Evolutionary conservation across 2,329 filamentous ascomycete species (phyloP).

Genomic region (Chalaropsis thielavioides): DNA sequence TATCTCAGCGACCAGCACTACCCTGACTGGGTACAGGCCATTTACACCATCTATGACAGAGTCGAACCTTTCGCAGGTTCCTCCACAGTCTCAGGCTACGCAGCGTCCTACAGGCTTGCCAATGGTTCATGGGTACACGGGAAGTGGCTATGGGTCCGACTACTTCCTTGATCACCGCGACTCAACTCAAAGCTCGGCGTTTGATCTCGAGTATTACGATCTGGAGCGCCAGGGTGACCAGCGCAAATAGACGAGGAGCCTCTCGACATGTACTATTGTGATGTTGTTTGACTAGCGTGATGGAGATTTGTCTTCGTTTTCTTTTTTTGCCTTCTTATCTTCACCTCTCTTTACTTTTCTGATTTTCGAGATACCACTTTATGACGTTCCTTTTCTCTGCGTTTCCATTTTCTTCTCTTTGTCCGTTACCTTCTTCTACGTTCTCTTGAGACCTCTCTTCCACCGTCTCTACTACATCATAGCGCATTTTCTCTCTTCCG

Average conservation of each 20-base stretch:
- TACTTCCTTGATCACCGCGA: slow-evolving; percentile 19
- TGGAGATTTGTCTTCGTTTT: background rate
- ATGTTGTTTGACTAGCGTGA: background rate
- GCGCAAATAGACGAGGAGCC: background rate
- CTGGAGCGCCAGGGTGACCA: slow-evolving; percentile 9
- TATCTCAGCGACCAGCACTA: slow-evolving; percentile 1
- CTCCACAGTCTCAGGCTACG: slow-evolving; percentile 1
- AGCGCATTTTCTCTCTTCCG: background rate
- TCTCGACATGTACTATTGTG: background rate
- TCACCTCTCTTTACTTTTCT: background rate
- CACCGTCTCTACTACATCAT: background rate
- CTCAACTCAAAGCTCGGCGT: slow-evolving; percentile 13
- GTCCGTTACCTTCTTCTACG: background rate
- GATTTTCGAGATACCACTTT: slow-evolving; percentile 15
- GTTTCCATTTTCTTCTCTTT: background rate
- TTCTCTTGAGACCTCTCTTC: background rate
- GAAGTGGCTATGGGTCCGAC: slow-evolving; percentile 20
- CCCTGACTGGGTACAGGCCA: slow-evolving; percentile 3
- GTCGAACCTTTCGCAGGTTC: slow-evolving; percentile 15
- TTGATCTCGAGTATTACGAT: slow-evolving; percentile 15
- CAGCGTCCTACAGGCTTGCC: slow-evolving; percentile 17
- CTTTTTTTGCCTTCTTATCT: slow-evolving; percentile 3
- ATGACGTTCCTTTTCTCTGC: background rate
- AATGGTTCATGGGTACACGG: slow-evolving; percentile 24
- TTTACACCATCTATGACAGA: slow-evolving; percentile 15